A percentile compares a stretch with the other conserved stretches of the same genome.
These are phyloP conservation scores for Garcia nutans DNA, from an alignment of 345 rosid species.

Conservation along the genomic window DNA sequence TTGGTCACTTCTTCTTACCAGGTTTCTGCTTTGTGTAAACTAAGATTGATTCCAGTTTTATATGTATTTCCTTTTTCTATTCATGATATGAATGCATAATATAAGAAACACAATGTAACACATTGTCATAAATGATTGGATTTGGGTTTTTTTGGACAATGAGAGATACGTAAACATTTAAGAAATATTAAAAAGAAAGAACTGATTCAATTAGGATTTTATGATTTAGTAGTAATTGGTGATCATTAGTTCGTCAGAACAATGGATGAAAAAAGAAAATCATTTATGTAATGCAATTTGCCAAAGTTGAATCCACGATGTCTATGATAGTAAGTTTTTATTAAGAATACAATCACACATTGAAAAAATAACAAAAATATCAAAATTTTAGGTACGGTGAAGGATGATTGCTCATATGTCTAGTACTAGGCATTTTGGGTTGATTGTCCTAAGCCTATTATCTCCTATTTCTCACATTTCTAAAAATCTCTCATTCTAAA, in stretches of 20 bases:
- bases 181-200: not conserved
- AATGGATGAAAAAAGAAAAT: not conserved
- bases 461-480: too few species aligned
- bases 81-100: not conserved
- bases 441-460: too few species aligned
- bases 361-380: too few species aligned
- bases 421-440: too few species aligned
- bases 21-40: conserved; percentile 36
- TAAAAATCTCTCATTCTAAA: too few species aligned
- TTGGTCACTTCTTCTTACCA: conserved; percentile 90
- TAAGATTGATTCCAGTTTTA: not conserved
- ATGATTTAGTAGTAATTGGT: not conserved
- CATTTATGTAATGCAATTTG: not conserved
- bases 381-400: too few species aligned
- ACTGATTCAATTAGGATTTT: not conserved
- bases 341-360: too few species aligned
- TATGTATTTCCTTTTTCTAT: not conserved
- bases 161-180: not conserved
- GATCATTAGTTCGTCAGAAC: too few species aligned
- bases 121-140: not conserved
- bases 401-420: too few species aligned
- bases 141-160: not conserved
- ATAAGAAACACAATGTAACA: not conserved
- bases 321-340: too few species aligned
- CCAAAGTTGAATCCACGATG: not conserved